These are phyloP conservation scores for Hanseniaspora mollemarum DNA, from an alignment of 805 yeast genomes.

Conservation along the genomic window DNA sequence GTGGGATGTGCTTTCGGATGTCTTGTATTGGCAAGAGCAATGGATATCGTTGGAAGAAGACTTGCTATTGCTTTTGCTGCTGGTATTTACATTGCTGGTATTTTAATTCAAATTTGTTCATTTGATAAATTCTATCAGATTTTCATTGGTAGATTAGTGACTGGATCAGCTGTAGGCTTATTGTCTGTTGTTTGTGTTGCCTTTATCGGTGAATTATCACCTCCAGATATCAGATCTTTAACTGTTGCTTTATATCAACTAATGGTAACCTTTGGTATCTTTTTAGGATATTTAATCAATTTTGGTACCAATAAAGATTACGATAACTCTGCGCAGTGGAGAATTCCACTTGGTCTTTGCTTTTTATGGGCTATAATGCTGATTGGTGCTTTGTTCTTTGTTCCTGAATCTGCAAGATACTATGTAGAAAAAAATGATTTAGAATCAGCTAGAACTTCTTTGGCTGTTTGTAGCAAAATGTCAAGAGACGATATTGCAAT, in stretches of 20 bases:
- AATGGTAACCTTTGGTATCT: slow-evolving; percentile 63
- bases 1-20: slow-evolving; percentile 72
- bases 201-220: slow-evolving; percentile 40
- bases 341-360: slow-evolving; percentile 55
- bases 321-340: slow-evolving; percentile 48
- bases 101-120: slow-evolving; percentile 64
- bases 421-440: slow-evolving; percentile 43
- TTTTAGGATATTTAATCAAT: slow-evolving; percentile 64
- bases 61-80: slow-evolving; percentile 49
- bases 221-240: slow-evolving; percentile 50
- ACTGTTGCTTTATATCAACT: slow-evolving; percentile 61
- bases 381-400: slow-evolving; percentile 35
- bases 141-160: slow-evolving; percentile 53
- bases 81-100: slow-evolving; percentile 56
- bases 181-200: slow-evolving; percentile 67
- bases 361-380: slow-evolving; percentile 37
- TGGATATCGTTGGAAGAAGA: slow-evolving; percentile 57
- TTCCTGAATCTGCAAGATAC: slow-evolving; percentile 69
- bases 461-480: slow-evolving; percentile 50
- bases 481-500: slow-evolving; percentile 44
- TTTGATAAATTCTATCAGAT: slow-evolving; percentile 46
- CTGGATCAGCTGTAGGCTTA: slow-evolving; percentile 72
- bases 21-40: slow-evolving; percentile 44
- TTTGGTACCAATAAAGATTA: slow-evolving; percentile 42
- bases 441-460: slow-evolving; percentile 52